Base-by-base conservation (phyloP, 192 early-diverging fungal species). In the Ambispora gerdemannii region DNA sequence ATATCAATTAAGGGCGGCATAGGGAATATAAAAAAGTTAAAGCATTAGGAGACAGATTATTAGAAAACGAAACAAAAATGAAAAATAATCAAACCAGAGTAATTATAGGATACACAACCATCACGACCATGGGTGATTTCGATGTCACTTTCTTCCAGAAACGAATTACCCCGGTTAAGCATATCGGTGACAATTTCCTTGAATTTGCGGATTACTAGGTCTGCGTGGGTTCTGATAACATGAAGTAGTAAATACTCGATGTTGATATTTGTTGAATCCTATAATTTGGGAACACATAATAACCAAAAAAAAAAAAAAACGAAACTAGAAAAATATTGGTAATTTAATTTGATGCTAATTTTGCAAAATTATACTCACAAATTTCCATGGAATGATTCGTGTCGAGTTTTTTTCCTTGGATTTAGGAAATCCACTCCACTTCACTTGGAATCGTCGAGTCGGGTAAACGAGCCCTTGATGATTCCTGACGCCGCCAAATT, bases 231-330 rank as follows among this genome's bases (percentile, higher is more conserved):
- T 2, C 55, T 20, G 11, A 20, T 24, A 20, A 58, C 55, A 58
- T 24, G 55, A 30, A 58, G 55, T 30, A 58, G 28, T 4, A 58
- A 58, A 58, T 58, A 24, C 55, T 58, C 55, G 13, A 58, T 24
- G 28, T 58, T 58, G 20, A 58, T 24, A 58, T 58, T 58, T 28
- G 22, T 20, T 24, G 55, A 24, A 58, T 58, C 28, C 55, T 58
- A 20, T 30, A 58, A 27, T 28, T n/a, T n/a, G n/a, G n/a, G n/a
- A n/a, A n/a, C n/a, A n/a, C n/a, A n/a, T n/a, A n/a, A n/a, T n/a
- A n/a, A n/a, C n/a, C 13, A 58, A 20, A 56, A 58, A 58, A 58
- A 15, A 43, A 43, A 15, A 43, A 43, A 43, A 43, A 43, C 15
- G 38, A 43, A 43, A 20, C 22, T 50, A 50, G 50, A n/a, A 50